Conservation (phyloP, 192 early-diverging fungal genomes). For the Dissophora ornata region DNA sequence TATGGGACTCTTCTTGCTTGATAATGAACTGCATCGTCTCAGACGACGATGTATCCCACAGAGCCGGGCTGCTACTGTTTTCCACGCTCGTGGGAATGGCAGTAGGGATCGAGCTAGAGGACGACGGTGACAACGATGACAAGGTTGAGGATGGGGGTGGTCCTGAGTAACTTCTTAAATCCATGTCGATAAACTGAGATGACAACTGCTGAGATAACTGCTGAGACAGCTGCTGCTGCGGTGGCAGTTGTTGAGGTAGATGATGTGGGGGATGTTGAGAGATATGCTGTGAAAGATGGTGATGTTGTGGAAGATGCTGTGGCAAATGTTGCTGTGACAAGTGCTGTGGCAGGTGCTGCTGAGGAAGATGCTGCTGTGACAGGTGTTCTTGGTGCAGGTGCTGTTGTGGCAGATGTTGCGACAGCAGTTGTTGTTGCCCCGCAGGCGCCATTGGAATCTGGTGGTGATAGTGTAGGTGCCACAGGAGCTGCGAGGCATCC, state of each 20-base stretch:
- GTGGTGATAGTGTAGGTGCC: constrained; percentile 69
- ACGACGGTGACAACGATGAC: too few species aligned
- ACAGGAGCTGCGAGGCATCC: constrained; percentile 62
- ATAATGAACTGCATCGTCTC: constrained; percentile 4
- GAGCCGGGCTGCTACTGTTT: neutral
- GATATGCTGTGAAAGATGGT: neutral
- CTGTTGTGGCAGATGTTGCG: too few species aligned
- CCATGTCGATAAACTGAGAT: too few species aligned
- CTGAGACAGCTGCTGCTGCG: constrained; percentile 1
- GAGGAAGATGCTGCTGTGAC: neutral
- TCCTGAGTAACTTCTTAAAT: too few species aligned
- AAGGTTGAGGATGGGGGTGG: too few species aligned
- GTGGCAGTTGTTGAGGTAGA: neutral
- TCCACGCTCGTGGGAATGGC: neutral
- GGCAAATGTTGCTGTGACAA: neutral
- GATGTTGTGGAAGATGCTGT: neutral
- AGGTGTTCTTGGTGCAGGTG: constrained; percentile 6
- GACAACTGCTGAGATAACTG: too few species aligned
- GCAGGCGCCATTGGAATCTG: constrained; percentile 13
- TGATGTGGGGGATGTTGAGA: neutral
- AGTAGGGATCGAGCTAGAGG: neutral
- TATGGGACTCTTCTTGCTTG: constrained; percentile 16
- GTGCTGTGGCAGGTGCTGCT: neutral
- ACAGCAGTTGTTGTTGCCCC: neutral
- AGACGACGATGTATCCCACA: constrained; percentile 4